Conservation (phyloP, 176 grass and related monocot genomes). For the Alopecurus myosuroides region DNA sequence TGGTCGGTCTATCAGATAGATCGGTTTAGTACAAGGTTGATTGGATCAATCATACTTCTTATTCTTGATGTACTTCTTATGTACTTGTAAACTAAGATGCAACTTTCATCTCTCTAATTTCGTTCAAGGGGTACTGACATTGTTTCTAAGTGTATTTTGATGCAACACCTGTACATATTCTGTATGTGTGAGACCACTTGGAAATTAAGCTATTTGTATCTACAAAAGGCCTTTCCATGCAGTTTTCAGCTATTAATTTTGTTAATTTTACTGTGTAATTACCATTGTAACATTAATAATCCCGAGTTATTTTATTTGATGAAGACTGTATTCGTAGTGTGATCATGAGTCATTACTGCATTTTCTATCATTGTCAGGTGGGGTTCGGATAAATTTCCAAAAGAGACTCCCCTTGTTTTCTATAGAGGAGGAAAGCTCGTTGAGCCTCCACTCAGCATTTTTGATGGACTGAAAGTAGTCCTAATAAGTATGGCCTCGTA, state of each 20-base stretch:
- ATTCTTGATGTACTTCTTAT: no score
- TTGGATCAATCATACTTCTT: no score
- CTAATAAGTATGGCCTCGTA: conserved; percentile 72
- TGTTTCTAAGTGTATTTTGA: neutral
- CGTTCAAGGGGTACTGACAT: neutral
- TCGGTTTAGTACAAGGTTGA: no score
- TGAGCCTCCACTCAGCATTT: conserved; percentile 58
- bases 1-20: no score
- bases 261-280: no score
- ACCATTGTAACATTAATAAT: neutral
- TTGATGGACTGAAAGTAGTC: conserved; percentile 62
- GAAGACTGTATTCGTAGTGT: no score
- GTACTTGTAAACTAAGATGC: neutral
- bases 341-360: no score
- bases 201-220: no score
- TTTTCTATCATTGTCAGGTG: no score
- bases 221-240: no score
- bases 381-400: no score
- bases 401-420: conserved; percentile 94
- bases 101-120: neutral
- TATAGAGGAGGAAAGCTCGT: conserved; percentile 66
- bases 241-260: no score
- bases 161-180: neutral
- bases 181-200: neutral
- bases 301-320: neutral